phyloP scores from a whole-genome alignment of 2,329 filamentous ascomycete species.

The Endothia cerciana region DNA sequence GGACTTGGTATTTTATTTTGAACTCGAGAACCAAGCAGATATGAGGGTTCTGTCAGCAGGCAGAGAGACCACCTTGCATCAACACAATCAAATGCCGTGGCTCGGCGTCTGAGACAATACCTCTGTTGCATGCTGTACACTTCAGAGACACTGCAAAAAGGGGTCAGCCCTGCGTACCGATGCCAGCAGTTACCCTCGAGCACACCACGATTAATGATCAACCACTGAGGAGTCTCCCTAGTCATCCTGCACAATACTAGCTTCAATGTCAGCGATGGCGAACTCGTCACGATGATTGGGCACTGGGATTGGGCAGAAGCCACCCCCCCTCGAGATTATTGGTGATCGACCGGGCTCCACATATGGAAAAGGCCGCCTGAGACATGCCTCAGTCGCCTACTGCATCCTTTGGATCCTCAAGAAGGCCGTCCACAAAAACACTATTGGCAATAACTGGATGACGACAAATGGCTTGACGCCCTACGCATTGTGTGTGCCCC shows the following conservation, averaged over 20 bases:
- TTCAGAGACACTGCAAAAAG: background rate
- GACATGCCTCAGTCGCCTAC: background rate
- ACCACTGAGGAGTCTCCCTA: background rate
- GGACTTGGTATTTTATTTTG: background rate
- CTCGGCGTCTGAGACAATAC: background rate
- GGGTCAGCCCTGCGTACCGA: background rate
- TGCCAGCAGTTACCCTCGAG: background rate
- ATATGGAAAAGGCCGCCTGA: background rate
- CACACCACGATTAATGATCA: background rate
- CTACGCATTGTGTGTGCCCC: background rate
- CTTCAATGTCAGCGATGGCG: background rate
- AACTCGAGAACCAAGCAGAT: background rate
- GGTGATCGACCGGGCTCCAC: background rate
- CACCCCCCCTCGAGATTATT: background rate
- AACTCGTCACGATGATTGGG: background rate
- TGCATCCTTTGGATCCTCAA: background rate
- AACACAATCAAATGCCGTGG: background rate
- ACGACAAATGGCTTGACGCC: background rate
- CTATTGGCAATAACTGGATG: background rate
- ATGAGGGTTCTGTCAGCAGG: background rate
- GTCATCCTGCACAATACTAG: background rate
- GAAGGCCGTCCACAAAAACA: background rate
- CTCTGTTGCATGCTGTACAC: background rate
- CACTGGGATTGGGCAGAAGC: background rate
- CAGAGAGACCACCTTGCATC: background rate